Percentiles rank a stretch among this genome's conserved stretches.
Evolutionary conservation across 2,329 filamentous ascomycete species (phyloP).

Genomic region (Gliomastix tumulicola): DNA sequence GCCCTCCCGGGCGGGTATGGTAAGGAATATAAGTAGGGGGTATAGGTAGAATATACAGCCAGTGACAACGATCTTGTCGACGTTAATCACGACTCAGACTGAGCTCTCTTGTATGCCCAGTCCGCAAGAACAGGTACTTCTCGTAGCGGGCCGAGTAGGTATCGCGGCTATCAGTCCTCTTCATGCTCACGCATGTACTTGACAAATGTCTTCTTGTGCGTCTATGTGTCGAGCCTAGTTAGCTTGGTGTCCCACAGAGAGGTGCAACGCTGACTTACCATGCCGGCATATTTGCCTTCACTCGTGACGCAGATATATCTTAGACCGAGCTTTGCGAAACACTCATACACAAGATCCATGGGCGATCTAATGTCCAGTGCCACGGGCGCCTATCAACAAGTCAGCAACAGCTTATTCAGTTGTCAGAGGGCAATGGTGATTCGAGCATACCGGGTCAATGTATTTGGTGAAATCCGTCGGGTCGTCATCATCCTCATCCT

Average conservation of each 20-base stretch:
- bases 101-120: too few species aligned
- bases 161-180: slow-evolving; percentile 29
- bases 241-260: background rate
- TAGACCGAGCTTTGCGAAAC: slow-evolving; percentile 88
- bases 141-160: too few species aligned
- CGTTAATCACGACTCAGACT: too few species aligned
- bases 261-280: slow-evolving; percentile 52
- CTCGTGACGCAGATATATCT: slow-evolving; percentile 85
- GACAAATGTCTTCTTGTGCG: slow-evolving; percentile 95
- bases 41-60: too few species aligned
- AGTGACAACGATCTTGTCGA: too few species aligned
- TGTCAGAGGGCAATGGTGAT: background rate
- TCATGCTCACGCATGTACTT: slow-evolving; percentile 86
- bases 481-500: slow-evolving; percentile 58
- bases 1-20: too few species aligned
- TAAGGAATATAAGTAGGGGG: too few species aligned
- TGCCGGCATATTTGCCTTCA: slow-evolving; percentile 78
- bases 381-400: slow-evolving; percentile 74
- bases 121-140: too few species aligned
- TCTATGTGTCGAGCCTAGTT: slow-evolving; percentile 32
- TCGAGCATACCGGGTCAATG: slow-evolving; percentile 68
- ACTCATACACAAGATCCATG: slow-evolving; percentile 94
- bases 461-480: slow-evolving; percentile 83
- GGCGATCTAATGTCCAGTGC: slow-evolving; percentile 82
- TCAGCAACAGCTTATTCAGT: too few species aligned